These are phyloP conservation scores for Irpex sp. DNA, from an alignment of 1,284 basidiomycete genomes.

Conservation along the genomic window DNA sequence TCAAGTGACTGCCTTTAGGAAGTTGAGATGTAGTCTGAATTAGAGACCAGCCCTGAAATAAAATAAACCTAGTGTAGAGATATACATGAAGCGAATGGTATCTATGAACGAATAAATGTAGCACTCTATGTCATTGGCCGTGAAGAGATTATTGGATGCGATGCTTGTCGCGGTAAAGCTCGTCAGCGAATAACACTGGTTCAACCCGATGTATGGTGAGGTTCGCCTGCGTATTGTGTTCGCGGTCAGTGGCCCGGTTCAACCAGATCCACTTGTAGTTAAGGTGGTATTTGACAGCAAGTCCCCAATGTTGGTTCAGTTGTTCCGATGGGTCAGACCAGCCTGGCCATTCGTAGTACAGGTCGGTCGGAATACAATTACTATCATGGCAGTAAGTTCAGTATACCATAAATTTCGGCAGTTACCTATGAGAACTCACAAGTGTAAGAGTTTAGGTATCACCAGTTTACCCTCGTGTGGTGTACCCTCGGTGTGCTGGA, in stretches of 20 bases:
- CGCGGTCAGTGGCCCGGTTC: slow-evolving; percentile 27
- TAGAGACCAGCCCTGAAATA: neutral
- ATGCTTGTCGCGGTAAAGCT: neutral
- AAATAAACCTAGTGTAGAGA: neutral
- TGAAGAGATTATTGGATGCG: neutral
- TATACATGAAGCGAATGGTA: neutral
- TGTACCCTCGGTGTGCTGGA: slow-evolving; percentile 27
- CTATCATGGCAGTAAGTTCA: slow-evolving; percentile 20
- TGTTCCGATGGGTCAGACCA: slow-evolving; percentile 38
- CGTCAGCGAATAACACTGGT: slow-evolving; percentile 29
- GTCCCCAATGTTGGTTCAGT: slow-evolving; percentile 39
- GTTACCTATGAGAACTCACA: slow-evolving; percentile 29
- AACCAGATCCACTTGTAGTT: slow-evolving; percentile 52
- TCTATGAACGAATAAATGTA: neutral
- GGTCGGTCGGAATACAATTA: slow-evolving; percentile 39
- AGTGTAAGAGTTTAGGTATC: slow-evolving; percentile 45
- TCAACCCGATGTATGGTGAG: slow-evolving; percentile 24
- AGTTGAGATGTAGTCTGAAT: neutral
- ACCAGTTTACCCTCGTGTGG: slow-evolving; percentile 31
- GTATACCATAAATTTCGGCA: neutral
- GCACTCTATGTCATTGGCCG: neutral
- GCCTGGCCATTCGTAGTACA: slow-evolving; percentile 43
- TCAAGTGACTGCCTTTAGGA: neutral
- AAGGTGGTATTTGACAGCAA: slow-evolving; percentile 39
- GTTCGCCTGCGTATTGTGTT: slow-evolving; percentile 1